Evolutionary conservation across 768 basidiomycete species (phyloP), one percentile per base, ranked within the genome.

Genomic region (Boletus speciosus): DNA sequence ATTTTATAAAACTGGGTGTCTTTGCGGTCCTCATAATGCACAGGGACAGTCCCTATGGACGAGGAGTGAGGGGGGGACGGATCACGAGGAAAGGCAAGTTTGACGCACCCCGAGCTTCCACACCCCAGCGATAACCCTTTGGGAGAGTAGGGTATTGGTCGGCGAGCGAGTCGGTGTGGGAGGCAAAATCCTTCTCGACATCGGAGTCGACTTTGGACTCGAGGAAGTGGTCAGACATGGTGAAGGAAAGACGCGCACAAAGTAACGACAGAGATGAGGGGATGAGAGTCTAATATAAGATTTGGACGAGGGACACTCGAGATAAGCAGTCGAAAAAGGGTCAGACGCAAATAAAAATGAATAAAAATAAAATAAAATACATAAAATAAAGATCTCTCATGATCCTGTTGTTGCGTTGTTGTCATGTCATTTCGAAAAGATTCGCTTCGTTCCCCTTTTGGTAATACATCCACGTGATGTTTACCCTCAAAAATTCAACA

Each of bases 1-100:
- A 86, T 68, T 55, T 87, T 84, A 61, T 80, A 81, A 47, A 81
- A 77, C 43, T 80, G 78, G n/a, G 72, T 78, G 60, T 87, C 85
- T 9, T 62, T 75, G 43, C 85, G 78, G 40, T 80, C 71, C 27
- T 78, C 77, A 2, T 66, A 59, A 1, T 78, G 65, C 2, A 81
- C 78, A 4, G 86, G 86, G 19, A 77, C 66, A 23, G 81, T 85
- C 0, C 85, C 83, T 70, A 19, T 10, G 47, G 32, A 3, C 3
- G 47, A 4, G 6, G 27, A 34, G 43, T 55, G 55, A 51, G 45
- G 1, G 35, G 19, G 19, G 19, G 38, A 7, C 1, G 2, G 32
- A 11, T 0, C 1, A 46, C 1, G 14, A 14, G 0, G 9, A 3
- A 21, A 12, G 47, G 0, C n/a, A 2, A 6, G 5, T 9, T 1